Evolutionary conservation across 2,329 filamentous ascomycete species (phyloP).

Genomic region (Xylaria hypoxylon): DNA sequence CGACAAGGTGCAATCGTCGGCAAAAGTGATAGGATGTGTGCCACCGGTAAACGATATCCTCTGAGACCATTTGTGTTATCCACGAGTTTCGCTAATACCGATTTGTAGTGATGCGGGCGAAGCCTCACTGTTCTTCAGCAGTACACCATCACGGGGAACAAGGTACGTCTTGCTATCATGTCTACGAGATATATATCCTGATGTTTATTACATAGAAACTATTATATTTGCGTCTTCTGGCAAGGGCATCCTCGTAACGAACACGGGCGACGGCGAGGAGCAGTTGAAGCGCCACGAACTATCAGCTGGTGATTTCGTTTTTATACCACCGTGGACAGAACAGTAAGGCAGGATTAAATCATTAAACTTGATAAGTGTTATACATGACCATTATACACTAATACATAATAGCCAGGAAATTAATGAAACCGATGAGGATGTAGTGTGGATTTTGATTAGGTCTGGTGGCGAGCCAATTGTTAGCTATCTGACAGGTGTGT

Average conservation of each 20-base stretch:
- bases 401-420: no score
- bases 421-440: slow-evolving; percentile 70
- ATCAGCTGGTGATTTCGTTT: slow-evolving; percentile 73
- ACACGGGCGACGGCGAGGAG: slow-evolving; percentile 65
- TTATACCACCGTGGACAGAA: slow-evolving; percentile 76
- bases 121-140: slow-evolving; percentile 69
- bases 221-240: slow-evolving; percentile 75
- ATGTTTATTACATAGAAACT: slow-evolving; percentile 62
- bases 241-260: slow-evolving; percentile 69
- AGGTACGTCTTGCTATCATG: slow-evolving; percentile 56
- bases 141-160: slow-evolving; percentile 78
- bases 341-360: no score
- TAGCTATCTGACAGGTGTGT: slow-evolving; percentile 62
- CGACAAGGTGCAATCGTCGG: slow-evolving; percentile 69
- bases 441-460: slow-evolving; percentile 74
- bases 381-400: no score
- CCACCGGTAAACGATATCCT: slow-evolving; percentile 63
- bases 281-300: slow-evolving; percentile 67
- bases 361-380: no score
- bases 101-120: slow-evolving; percentile 68
- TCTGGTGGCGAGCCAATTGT: slow-evolving; percentile 71
- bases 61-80: background rate
- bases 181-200: background rate
- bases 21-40: slow-evolving; percentile 74
- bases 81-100: slow-evolving; percentile 40